phyloP scores from a whole-genome alignment of 768 basidiomycete species.

The Udeniomyces megalosporus region DNA sequence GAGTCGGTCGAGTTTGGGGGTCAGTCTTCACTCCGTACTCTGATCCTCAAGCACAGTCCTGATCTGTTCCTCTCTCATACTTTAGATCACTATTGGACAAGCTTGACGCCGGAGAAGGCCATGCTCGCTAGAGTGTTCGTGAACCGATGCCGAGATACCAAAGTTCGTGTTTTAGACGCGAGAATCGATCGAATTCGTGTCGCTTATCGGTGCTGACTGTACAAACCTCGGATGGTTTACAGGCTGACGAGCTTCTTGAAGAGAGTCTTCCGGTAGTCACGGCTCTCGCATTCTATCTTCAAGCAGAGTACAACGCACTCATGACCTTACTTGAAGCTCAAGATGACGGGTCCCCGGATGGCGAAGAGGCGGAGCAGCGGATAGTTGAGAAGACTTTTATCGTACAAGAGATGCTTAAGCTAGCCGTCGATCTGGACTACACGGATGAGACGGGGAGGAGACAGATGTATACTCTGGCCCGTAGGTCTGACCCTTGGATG shows the following conservation, averaged over 20 bases:
- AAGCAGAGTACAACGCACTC: constrained; percentile 52
- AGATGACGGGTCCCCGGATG: constrained; percentile 23
- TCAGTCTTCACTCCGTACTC: neutral
- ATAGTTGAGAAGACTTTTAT: constrained; percentile 45
- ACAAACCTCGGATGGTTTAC: neutral
- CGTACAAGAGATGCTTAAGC: constrained; percentile 60
- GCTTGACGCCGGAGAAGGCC: constrained; percentile 54
- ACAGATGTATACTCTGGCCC: constrained; percentile 71
- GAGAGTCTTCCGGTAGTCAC: constrained; percentile 67
- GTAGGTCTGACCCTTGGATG: constrained; percentile 35
- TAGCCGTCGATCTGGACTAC: constrained; percentile 71
- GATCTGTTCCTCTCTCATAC: neutral
- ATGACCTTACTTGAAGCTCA: constrained; percentile 27
- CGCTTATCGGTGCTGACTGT: neutral
- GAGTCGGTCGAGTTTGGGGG: constrained; percentile 26
- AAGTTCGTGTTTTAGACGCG: constrained; percentile 21
- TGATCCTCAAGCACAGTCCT: neutral
- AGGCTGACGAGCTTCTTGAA: constrained; percentile 48
- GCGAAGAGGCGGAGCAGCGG: constrained; percentile 33
- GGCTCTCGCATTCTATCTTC: constrained; percentile 56
- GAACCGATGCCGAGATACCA: constrained; percentile 48
- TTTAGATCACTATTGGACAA: constrained; percentile 59
- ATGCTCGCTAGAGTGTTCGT: constrained; percentile 72
- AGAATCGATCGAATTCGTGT: no score
- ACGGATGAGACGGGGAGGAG: constrained; percentile 78